Evolutionary conservation across 345 rosid species (phyloP).

Genomic region (Nephelium lappaceum): DNA sequence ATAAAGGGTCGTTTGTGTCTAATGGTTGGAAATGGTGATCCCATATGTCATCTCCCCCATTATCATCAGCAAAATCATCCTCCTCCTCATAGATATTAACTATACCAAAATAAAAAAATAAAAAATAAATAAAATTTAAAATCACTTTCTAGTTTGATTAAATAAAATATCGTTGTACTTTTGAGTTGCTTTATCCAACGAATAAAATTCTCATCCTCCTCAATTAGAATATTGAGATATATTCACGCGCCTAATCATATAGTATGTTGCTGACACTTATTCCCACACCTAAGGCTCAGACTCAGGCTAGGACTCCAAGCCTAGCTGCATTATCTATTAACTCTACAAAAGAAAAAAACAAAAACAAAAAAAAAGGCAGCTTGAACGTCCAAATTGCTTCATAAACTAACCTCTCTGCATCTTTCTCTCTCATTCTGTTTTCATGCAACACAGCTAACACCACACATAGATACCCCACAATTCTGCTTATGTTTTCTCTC

Average conservation of each 20-base stretch:
- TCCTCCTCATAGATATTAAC: too few relatives aligned
- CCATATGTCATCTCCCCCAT: too few relatives aligned
- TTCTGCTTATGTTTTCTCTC: too few relatives aligned
- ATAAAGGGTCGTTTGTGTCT: too few relatives aligned
- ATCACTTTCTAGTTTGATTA: too few relatives aligned
- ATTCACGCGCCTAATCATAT: not conserved
- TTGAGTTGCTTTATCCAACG: too few relatives aligned
- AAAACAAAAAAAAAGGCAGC: not conserved
- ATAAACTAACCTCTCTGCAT: not conserved
- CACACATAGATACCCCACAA: too few relatives aligned
- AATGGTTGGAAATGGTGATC: too few relatives aligned
- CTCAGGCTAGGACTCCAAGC: not conserved
- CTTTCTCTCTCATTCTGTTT: conserved; percentile 1
- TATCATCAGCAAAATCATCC: too few relatives aligned
- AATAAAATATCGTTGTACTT: not conserved
- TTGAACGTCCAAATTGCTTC: not conserved
- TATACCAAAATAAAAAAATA: too few relatives aligned
- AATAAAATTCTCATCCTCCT: not conserved
- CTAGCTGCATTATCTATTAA: not conserved
- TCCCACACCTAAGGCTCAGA: not conserved
- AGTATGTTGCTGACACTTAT: conserved; percentile 18
- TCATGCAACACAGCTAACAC: not conserved
- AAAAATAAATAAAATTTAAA: too few relatives aligned
- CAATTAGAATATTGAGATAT: not conserved
- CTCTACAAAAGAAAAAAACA: too few relatives aligned